Evolutionary conservation across 1,284 basidiomycete genomes (phyloP).

Genomic region (Xerocomus nothofagi): DNA sequence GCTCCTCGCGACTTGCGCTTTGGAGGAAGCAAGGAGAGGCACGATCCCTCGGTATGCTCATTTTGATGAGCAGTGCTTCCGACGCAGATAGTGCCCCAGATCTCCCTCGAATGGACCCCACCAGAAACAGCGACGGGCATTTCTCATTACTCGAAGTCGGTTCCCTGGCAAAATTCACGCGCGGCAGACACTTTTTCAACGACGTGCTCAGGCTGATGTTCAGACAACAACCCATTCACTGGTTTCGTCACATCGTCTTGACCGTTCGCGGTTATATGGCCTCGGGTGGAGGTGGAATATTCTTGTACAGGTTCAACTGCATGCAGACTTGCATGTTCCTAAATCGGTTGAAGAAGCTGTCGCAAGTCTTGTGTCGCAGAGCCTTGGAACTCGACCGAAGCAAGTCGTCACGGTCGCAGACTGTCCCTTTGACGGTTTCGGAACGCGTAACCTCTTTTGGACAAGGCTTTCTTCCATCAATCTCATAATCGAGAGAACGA

Average conservation of each 20-base stretch:
- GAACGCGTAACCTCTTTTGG: neutral
- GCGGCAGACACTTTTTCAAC: neutral
- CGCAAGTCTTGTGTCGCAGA: conserved; percentile 5
- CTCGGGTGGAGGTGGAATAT: neutral
- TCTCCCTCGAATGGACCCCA: neutral
- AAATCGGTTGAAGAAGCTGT: conserved; percentile 2
- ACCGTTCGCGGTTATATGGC: neutral
- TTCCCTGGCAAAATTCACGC: neutral
- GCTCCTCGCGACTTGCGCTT: conserved; percentile 6
- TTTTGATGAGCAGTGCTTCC: neutral
- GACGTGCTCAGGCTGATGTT: neutral
- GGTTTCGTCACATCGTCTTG: conserved; percentile 6
- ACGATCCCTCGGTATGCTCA: too few species aligned
- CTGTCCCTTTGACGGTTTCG: conserved; percentile 11
- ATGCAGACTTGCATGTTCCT: conserved; percentile 1
- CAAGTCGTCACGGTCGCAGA: neutral
- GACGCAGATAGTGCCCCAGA: neutral
- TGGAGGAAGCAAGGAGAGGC: conserved; percentile 9
- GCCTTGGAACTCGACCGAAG: conserved; percentile 8
- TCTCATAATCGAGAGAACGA: conserved; percentile 9
- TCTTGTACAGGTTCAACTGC: conserved; percentile 4
- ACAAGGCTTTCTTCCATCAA: conserved; percentile 1
- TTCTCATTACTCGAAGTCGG: neutral
- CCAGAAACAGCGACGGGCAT: neutral
- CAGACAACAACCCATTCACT: conserved; percentile 1